These are phyloP conservation scores for Tarenaya hassleriana DNA, from an alignment of 345 rosid species.

Conservation along the genomic window DNA sequence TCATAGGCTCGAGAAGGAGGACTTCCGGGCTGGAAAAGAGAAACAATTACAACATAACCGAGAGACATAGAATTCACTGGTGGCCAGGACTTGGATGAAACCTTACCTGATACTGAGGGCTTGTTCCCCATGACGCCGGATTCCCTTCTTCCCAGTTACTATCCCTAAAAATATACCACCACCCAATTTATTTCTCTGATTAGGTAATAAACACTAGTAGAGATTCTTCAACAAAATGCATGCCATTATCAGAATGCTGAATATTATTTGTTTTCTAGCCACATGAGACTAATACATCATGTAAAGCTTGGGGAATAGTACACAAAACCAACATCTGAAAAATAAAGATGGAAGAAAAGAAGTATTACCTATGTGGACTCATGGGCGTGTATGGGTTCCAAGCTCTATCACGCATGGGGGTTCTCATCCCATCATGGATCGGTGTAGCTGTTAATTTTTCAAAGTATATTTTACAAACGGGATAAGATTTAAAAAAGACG, in stretches of 20 bases:
- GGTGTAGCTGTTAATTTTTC: constrained; percentile 65
- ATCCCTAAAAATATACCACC: constrained; percentile 43
- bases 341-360: constrained; percentile 2
- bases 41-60: background rate
- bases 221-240: background rate
- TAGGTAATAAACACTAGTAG: constrained; percentile 3
- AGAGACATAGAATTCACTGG: background rate
- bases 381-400: constrained; percentile 95
- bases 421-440: constrained; percentile 95
- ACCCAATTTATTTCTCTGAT: constrained; percentile 3
- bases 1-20: constrained; percentile 84
- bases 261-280: no score
- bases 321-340: constrained; percentile 4
- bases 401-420: constrained; percentile 94
- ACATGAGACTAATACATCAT: no score
- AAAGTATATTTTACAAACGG: background rate
- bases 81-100: no score
- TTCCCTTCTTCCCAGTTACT: constrained; percentile 95
- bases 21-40: constrained; percentile 71
- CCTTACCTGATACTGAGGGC: constrained; percentile 82
- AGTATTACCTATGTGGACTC: constrained; percentile 86
- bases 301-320: constrained; percentile 5
- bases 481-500: no score
- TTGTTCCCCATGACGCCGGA: constrained; percentile 84
- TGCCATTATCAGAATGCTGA: constrained; percentile 1